Evolutionary conservation across 148 eudicot genomes (phyloP), one percentile per base, ranked within the genome.

Genomic region (Cornus kousa): DNA sequence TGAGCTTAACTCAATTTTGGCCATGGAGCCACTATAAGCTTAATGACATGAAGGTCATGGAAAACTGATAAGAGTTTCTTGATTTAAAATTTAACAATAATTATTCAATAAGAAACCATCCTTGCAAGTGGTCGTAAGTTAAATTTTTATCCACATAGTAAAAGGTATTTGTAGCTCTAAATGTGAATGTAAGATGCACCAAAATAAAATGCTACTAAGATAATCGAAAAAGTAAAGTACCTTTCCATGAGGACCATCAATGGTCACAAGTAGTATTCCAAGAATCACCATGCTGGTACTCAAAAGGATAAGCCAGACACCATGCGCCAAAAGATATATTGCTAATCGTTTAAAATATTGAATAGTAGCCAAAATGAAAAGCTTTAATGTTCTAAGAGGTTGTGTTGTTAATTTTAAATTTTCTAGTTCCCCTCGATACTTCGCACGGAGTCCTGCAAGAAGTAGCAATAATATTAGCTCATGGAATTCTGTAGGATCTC

Each of bases 191-290:
- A 62, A 33, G n/a, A 70, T 22, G 22, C 14, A 31, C 65, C 62
- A 43, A 43, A 5, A 33, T 5, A 16, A 24, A 19, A 11, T 23
- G 67, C n/a, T 19, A 62, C 22, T 57, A 69, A 33, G 50, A 17
- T 20, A 24, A 33, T 17, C 28, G 39, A 71, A 13, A 4, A 32
- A 71, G 76, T 89, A 93, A 32, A 74, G 77, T 89, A 96, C 99
- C 99, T 92, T 92, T 81, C 81, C 99, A 86, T 92, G 97, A 79
- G 98, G 90, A 74, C 95, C 98, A 80, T 88, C 91, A 72, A 84
- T 75, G 71, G 90, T 86, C 35, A 92, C 87, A 28, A 28, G 28
- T 76, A 87, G 77, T 73, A 80, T 67, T 31, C 88, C 92, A 73
- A 77, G 65, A 66, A 78, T 71, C n/a, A 76, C 84, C 84, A 85